These are phyloP conservation scores for Warburgia ugandensis DNA, from an alignment of 164 flowering plant genomes.

Conservation along the genomic window DNA sequence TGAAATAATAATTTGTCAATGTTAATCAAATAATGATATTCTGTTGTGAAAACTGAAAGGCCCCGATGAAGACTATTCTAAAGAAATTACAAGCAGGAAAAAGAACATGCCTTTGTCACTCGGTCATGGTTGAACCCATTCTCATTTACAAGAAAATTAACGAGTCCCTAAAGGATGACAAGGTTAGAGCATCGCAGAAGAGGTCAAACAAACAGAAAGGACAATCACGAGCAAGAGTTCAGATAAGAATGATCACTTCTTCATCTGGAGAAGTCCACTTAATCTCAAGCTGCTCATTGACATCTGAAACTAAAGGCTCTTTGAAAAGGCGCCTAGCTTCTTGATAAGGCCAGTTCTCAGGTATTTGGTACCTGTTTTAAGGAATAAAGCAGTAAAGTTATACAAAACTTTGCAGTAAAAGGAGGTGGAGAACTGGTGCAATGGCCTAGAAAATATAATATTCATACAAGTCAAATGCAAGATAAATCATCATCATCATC, in stretches of 20 bases:
- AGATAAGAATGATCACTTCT: slow-evolving; percentile 38
- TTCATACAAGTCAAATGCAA: too few relatives aligned
- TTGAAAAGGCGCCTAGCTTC: slow-evolving; percentile 79
- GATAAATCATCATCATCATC: too few relatives aligned
- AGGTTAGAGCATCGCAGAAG: background rate
- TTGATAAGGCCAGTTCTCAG: slow-evolving; percentile 85
- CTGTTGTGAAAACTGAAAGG: background rate
- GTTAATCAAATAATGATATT: background rate
- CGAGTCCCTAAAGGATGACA: slow-evolving; percentile 46
- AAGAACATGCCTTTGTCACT: slow-evolving; percentile 64
- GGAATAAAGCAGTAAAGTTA: too few relatives aligned
- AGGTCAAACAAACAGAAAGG: background rate
- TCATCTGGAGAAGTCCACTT: slow-evolving; percentile 93
- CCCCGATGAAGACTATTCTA: background rate
- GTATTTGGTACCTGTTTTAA: slow-evolving; percentile 64
- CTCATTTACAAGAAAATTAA: slow-evolving; percentile 66
- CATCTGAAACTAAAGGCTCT: slow-evolving; percentile 59
- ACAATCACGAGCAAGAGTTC: background rate
- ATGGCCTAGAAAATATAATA: too few relatives aligned
- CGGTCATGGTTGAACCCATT: slow-evolving; percentile 89
- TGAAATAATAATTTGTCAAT: slow-evolving; percentile 5
- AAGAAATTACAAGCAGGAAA: background rate
- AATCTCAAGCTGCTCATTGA: slow-evolving; percentile 49
- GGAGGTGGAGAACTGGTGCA: too few relatives aligned
- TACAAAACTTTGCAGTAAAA: background rate